A percentile compares a stretch with the other conserved stretches of the same genome.
Conservation (phyloP, 768 basidiomycete genomes). For the Leccinum subgranulosum region DNA sequence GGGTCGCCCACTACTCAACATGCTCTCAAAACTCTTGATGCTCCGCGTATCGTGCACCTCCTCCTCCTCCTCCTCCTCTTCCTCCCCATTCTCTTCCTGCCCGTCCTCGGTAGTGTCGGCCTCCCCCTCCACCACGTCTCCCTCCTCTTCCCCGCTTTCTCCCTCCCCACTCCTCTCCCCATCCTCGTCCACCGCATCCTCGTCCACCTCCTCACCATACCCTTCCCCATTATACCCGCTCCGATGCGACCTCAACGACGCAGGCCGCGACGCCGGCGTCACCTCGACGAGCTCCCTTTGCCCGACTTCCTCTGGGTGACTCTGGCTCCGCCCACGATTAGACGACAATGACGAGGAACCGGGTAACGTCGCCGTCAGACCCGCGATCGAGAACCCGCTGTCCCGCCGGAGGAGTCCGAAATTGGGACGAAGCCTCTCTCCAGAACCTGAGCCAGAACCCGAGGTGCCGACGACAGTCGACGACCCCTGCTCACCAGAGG, state of each 20-base stretch:
- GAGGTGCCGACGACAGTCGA: background rate
- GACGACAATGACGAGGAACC: constrained; percentile 4
- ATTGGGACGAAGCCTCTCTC: constrained; percentile 39
- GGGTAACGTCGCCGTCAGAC: constrained; percentile 65
- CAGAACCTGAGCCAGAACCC: background rate
- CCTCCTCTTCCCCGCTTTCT: constrained; percentile 19
- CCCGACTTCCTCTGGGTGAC: constrained; percentile 33
- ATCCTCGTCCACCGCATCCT: constrained; percentile 13
- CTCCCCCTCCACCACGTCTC: constrained; percentile 25
- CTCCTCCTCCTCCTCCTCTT: constrained; percentile 25
- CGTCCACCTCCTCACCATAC: background rate
- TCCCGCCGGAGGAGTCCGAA: constrained; percentile 73
- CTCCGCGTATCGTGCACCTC: constrained; percentile 61
- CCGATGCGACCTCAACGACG: constrained; percentile 39
- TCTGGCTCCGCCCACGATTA: constrained; percentile 7
- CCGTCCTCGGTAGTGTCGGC: constrained; percentile 27
- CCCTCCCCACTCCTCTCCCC: background rate
- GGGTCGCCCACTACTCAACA: constrained; percentile 50
- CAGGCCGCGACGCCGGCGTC: constrained; percentile 40
- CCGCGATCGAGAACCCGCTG: constrained; percentile 80
- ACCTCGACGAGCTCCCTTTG: constrained; percentile 57
- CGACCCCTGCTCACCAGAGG: no score
- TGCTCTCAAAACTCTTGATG: constrained; percentile 83
- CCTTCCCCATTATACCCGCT: constrained; percentile 17
- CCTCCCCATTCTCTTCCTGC: constrained; percentile 14